Conservation (phyloP, 2,329 filamentous ascomycete genomes). For the Colletotrichum spinosum region DNA sequence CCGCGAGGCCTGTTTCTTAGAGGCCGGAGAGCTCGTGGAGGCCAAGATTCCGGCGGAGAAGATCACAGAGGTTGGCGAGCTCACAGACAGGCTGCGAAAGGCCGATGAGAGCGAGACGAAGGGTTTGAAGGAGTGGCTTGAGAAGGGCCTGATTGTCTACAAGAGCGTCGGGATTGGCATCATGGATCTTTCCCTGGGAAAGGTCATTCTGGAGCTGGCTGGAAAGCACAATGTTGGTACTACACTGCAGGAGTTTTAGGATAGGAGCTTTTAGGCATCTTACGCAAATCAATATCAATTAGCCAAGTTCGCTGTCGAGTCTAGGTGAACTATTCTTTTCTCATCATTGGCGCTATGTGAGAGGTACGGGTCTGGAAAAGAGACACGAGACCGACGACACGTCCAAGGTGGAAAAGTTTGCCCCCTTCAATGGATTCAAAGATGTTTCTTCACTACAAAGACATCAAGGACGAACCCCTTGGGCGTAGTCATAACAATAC, state of each 20-base stretch:
- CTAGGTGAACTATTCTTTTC: no score
- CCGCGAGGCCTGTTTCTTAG: constrained; percentile 44
- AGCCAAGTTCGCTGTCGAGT: no score
- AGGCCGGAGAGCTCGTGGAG: constrained; percentile 47
- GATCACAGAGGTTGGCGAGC: constrained; percentile 61
- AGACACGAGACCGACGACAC: no score
- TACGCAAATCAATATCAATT: no score
- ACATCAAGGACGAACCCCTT: no score
- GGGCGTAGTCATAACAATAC: no score
- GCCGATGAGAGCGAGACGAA: constrained; percentile 48
- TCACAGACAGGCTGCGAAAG: constrained; percentile 65
- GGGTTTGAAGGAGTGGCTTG: constrained; percentile 68
- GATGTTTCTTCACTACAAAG: no score
- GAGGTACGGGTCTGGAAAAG: no score
- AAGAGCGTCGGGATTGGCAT: constrained; percentile 76
- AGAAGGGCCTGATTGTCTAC: constrained; percentile 74
- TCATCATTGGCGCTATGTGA: no score
- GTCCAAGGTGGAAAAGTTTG: no score
- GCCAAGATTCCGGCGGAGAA: constrained; percentile 38
- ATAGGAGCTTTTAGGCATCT: no score
- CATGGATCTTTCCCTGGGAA: constrained; percentile 66
- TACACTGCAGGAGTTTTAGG: constrained; percentile 18
- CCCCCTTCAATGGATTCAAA: no score
- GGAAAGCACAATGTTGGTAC: constrained; percentile 27
- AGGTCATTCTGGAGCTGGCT: constrained; percentile 30